phyloP scores from a whole-genome alignment of 2,329 filamentous ascomycete species.

The Aspergillus neoniger region DNA sequence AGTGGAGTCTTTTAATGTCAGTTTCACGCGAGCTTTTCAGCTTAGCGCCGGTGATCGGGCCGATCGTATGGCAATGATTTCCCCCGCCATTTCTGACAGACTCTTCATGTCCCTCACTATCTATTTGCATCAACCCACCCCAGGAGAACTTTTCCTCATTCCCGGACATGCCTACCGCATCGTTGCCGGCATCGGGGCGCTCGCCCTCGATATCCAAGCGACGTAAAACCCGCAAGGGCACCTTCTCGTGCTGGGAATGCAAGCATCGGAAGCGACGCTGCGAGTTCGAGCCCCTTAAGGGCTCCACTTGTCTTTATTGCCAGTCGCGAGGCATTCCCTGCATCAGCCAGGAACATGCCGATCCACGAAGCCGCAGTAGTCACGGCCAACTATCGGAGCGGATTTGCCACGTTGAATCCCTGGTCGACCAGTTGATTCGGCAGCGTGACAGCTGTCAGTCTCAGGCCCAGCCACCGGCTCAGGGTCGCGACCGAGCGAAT shows the following conservation, averaged over 20 bases:
- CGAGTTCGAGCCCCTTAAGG: not conserved
- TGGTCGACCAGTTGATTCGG: not conserved
- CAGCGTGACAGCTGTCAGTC: not conserved
- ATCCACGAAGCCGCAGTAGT: not conserved
- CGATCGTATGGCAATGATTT: too few relatives aligned
- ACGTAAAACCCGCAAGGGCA: constrained; percentile 9
- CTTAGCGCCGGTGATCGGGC: too few relatives aligned
- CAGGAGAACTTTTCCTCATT: not conserved
- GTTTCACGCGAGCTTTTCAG: too few relatives aligned
- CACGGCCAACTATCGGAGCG: not conserved
- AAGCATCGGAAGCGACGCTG: constrained; percentile 12
- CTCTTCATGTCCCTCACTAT: too few relatives aligned
- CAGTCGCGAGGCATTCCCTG: not conserved
- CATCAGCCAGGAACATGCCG: constrained; percentile 6
- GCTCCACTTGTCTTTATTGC: constrained; percentile 2
- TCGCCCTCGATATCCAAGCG: not conserved
- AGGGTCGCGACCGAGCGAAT: too few relatives aligned
- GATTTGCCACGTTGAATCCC: not conserved
- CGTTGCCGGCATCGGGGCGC: not conserved
- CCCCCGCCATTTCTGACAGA: too few relatives aligned
- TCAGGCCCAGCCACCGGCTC: not conserved
- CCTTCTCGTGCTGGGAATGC: constrained; percentile 13
- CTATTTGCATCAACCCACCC: too few relatives aligned
- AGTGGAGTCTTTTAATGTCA: too few relatives aligned
- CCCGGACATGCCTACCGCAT: not conserved